A percentile compares a stretch with the other conserved stretches of the same genome.
These are phyloP conservation scores for Golubevia sp. DNA, from an alignment of 1,284 basidiomycete genomes.

Conservation along the genomic window DNA sequence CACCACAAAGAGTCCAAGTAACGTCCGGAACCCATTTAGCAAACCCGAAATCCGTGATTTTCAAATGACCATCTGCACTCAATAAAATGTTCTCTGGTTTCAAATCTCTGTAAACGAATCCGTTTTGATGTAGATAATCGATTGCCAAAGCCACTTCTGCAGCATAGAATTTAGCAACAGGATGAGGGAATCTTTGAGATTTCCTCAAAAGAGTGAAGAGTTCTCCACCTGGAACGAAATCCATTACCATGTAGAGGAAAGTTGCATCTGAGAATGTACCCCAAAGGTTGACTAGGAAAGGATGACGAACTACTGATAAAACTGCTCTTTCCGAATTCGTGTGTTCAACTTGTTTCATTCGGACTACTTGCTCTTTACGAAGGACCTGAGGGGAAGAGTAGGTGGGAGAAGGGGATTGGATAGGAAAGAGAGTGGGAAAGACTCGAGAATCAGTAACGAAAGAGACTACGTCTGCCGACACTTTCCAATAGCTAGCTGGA, in stretches of 20 bases:
- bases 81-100: constrained; percentile 97
- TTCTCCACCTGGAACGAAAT: constrained; percentile 97
- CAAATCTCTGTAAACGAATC: constrained; percentile 96
- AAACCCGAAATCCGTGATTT: constrained; percentile 97
- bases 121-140: constrained; percentile 84
- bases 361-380: constrained; percentile 78
- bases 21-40: constrained; percentile 87
- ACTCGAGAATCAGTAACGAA: no score
- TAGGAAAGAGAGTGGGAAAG: no score
- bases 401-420: not conserved
- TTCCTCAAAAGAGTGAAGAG: constrained; percentile 70
- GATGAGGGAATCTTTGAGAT: constrained; percentile 88
- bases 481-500: no score
- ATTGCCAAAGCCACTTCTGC: constrained; percentile 95
- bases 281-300: constrained; percentile 98
- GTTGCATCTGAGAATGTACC: constrained; percentile 91
- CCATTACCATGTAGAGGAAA: constrained; percentile 99
- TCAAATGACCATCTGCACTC: constrained; percentile 92
- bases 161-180: constrained; percentile 98
- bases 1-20: constrained; percentile 91
- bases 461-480: no score
- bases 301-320: constrained; percentile 85
- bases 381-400: constrained; percentile 15
- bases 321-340: constrained; percentile 94
- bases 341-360: constrained; percentile 95